phyloP scores from a whole-genome alignment of 2,329 filamentous ascomycete species.

The Ophiosphaerella korrae region DNA sequence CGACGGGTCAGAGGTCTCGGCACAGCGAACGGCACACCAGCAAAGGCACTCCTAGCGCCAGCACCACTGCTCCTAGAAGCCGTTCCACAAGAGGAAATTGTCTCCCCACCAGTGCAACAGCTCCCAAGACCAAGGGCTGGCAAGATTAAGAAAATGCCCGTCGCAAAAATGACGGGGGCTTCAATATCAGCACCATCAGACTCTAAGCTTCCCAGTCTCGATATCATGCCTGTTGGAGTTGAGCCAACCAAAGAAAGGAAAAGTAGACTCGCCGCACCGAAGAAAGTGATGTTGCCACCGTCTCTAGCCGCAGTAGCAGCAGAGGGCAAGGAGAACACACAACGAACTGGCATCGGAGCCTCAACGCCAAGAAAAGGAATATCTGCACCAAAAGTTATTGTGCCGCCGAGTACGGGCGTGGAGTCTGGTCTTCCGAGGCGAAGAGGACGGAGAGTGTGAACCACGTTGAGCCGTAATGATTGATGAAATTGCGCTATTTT shows the following conservation, averaged over 20 bases:
- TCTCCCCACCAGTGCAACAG: conserved; percentile 11
- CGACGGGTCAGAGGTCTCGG: conserved; percentile 41
- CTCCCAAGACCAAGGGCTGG: conserved; percentile 23
- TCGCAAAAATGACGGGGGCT: conserved; percentile 2
- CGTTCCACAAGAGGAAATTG: neutral
- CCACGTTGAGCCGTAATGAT: neutral
- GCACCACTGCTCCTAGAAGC: conserved; percentile 27
- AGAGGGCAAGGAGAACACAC: conserved; percentile 35
- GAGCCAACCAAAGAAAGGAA: conserved; percentile 33
- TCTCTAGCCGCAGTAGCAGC: conserved; percentile 9
- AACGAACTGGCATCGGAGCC: conserved; percentile 16
- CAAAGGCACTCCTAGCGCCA: conserved; percentile 41
- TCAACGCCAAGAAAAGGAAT: conserved; percentile 41
- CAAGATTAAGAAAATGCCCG: conserved; percentile 29
- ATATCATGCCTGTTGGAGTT: conserved; percentile 29
- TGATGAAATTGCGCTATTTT: neutral
- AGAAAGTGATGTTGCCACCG: conserved; percentile 41
- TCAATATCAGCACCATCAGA: conserved; percentile 13
- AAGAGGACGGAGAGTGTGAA: conserved; percentile 21
- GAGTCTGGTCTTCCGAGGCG: conserved; percentile 40
- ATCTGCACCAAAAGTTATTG: conserved; percentile 24
- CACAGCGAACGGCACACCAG: conserved; percentile 45
- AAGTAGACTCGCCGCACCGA: conserved; percentile 41
- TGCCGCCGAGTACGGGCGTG: conserved; percentile 19
- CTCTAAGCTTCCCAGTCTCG: conserved; percentile 24